Conservation (phyloP, 163 green algal genomes). For the Scenedesmus sp. region DNA sequence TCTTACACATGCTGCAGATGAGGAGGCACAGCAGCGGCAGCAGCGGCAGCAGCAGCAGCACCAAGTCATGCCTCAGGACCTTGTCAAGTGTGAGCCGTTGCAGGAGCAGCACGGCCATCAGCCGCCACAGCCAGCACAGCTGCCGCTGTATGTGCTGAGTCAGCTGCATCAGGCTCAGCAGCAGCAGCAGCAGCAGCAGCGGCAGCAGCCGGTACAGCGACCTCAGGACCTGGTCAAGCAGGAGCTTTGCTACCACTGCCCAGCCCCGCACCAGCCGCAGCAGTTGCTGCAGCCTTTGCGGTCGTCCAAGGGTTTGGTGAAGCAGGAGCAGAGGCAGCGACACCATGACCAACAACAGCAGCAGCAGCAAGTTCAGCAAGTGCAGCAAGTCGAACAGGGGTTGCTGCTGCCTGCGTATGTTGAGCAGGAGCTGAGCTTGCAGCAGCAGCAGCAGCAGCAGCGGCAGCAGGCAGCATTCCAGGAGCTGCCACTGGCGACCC, state of each 20-base stretch:
- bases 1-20: not conserved
- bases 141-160: not conserved
- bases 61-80: not conserved
- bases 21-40: not conserved
- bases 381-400: not conserved
- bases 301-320: not conserved
- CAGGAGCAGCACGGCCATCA: not conserved
- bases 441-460: not conserved
- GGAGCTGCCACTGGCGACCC: not conserved
- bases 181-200: not conserved
- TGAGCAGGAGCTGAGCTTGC: not conserved
- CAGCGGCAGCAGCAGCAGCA: not conserved
- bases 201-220: too few species aligned
- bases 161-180: not conserved
- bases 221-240: not conserved
- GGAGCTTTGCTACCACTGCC: too few species aligned
- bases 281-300: not conserved
- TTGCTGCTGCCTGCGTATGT: not conserved
- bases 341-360: not conserved
- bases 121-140: not conserved
- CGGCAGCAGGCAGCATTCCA: too few species aligned
- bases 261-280: not conserved
- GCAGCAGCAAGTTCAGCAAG: not conserved
- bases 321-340: not conserved
- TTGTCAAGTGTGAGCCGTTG: not conserved